phyloP scores from a whole-genome alignment of 345 rosid species.

The Aquilaria malaccensis region DNA sequence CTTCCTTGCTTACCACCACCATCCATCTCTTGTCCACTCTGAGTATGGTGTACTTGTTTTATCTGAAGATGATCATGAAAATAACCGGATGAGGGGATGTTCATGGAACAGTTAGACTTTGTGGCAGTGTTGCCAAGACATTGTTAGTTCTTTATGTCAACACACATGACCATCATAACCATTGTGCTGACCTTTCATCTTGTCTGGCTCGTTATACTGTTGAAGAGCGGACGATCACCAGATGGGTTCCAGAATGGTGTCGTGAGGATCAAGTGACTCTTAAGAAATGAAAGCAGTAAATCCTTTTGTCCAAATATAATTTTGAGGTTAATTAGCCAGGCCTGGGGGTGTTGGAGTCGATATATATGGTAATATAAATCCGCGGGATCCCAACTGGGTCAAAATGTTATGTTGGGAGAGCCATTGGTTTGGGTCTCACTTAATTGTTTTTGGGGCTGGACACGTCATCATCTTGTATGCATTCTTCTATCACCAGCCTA shows the following conservation, averaged over 20 bases:
- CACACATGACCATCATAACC: slow-evolving; percentile 19
- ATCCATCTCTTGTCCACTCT: slow-evolving; percentile 81
- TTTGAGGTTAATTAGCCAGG: neutral
- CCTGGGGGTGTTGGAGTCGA: too few species aligned
- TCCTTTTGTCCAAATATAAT: too few species aligned
- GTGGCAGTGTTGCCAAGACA: slow-evolving; percentile 79
- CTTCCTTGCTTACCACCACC: slow-evolving; percentile 73
- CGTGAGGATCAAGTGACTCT: slow-evolving; percentile 41
- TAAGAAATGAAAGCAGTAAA: slow-evolving; percentile 13
- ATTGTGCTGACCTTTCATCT: slow-evolving; percentile 21
- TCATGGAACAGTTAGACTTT: slow-evolving; percentile 52
- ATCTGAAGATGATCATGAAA: slow-evolving; percentile 29
- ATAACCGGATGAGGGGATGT: slow-evolving; percentile 50
- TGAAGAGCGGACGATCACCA: slow-evolving; percentile 44
- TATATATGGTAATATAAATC: too few species aligned
- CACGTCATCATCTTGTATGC: too few species aligned
- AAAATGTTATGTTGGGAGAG: too few species aligned
- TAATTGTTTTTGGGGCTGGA: too few species aligned
- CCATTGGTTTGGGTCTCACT: too few species aligned
- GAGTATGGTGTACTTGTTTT: slow-evolving; percentile 62
- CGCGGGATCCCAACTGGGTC: too few species aligned
- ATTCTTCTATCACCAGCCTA: too few species aligned
- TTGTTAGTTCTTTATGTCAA: slow-evolving; percentile 42
- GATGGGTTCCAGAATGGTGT: slow-evolving; percentile 65
- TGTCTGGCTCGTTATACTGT: slow-evolving; percentile 42